phyloP scores from a whole-genome alignment of 2,329 filamentous ascomycete species.

The Talaromyces sp. region DNA sequence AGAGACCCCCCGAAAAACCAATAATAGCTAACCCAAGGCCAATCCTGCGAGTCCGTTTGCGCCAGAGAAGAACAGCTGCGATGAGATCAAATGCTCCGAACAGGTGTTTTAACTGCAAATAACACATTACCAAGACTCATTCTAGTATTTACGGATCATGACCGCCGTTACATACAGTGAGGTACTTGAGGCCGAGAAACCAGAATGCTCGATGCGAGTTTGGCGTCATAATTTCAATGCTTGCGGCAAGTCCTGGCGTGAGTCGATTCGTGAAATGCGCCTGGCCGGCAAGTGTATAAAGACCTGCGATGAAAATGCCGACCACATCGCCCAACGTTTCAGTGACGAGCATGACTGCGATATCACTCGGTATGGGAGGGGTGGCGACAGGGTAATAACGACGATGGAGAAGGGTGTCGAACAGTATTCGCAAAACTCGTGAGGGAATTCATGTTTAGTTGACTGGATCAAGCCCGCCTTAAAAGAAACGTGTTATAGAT shows the following conservation, averaged over 20 bases:
- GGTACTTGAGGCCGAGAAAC: not conserved
- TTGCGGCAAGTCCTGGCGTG: not conserved
- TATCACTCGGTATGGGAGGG: not conserved
- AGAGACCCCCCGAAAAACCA: not conserved
- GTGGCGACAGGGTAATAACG: too few relatives aligned
- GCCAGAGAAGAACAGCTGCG: not conserved
- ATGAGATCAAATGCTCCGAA: too few relatives aligned
- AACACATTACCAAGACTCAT: too few relatives aligned
- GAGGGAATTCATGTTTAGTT: too few relatives aligned
- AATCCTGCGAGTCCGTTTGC: not conserved
- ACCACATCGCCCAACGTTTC: not conserved
- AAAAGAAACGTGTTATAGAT: too few relatives aligned
- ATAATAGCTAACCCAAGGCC: not conserved
- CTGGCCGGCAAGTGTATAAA: not conserved
- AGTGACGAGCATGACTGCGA: not conserved
- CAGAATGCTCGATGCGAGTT: not conserved
- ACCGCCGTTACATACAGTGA: not conserved
- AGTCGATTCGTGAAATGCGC: not conserved
- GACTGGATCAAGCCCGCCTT: too few relatives aligned
- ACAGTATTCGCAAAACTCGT: too few relatives aligned
- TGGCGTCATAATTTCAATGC: not conserved
- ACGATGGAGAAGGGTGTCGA: too few relatives aligned
- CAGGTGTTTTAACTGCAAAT: too few relatives aligned
- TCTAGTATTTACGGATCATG: too few relatives aligned
- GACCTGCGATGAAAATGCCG: not conserved